Conservation (phyloP, 139 green algal genomes). For the Asterochloris sp. region DNA sequence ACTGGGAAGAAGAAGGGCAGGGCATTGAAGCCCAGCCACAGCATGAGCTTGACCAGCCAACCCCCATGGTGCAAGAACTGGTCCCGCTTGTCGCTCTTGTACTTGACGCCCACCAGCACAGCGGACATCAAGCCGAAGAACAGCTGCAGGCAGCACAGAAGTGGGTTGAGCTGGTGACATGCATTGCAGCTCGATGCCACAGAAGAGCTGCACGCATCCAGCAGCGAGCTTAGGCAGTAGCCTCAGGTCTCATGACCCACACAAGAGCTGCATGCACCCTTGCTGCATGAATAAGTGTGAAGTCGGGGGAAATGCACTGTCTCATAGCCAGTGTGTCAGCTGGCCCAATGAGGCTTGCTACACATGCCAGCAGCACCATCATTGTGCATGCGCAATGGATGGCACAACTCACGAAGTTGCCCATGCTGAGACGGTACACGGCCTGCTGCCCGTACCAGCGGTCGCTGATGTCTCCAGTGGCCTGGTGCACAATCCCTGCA, state of each 20-base stretch:
- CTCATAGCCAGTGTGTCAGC: not conserved
- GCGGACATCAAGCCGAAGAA: slow-evolving; percentile 85
- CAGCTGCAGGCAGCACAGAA: slow-evolving; percentile 38
- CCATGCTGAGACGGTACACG: slow-evolving; percentile 92
- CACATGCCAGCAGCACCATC: not conserved
- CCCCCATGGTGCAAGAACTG: slow-evolving; percentile 81
- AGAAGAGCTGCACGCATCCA: not conserved
- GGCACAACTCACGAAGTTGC: slow-evolving; percentile 76
- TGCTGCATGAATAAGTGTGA: not conserved
- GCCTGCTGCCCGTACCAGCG: slow-evolving; percentile 94
- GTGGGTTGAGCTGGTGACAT: not conserved
- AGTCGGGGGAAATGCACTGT: not conserved
- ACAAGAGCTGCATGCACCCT: not conserved
- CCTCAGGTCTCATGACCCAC: not conserved
- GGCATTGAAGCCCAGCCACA: slow-evolving; percentile 77
- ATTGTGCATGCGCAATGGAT: not conserved
- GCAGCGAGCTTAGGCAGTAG: not conserved
- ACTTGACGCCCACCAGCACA: slow-evolving; percentile 74
- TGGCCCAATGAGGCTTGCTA: not conserved
- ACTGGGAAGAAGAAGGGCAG: slow-evolving; percentile 86
- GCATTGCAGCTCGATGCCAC: not conserved
- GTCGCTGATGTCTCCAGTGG: slow-evolving; percentile 40
- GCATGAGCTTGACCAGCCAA: slow-evolving; percentile 80
- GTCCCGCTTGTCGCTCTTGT: slow-evolving; percentile 78
- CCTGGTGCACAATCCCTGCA: slow-evolving; percentile 58